Evolutionary conservation across 2,329 filamentous ascomycete genomes (phyloP), one percentile per base, ranked within the genome.

Genomic region (Fusarium sp.): DNA sequence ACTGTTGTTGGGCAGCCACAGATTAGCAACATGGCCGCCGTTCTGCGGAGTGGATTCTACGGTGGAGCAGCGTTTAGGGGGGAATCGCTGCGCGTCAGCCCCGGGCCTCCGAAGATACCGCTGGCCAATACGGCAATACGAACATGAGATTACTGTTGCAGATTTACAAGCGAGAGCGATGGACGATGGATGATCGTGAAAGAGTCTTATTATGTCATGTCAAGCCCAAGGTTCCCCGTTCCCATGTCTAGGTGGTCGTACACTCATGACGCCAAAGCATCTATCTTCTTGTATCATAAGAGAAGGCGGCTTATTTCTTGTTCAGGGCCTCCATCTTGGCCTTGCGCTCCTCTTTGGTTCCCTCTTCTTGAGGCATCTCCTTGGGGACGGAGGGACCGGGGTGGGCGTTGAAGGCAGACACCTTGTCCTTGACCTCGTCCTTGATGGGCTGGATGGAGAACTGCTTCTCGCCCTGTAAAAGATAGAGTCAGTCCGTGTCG

Each of bases 311-410:
- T 73, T 65, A 74, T 65, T 76, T 75, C 76, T 91, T 89, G 84
- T 93, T 93, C 79, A 94, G 74, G 75, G 88, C 88, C 77, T 89
- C 83, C 65, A 89, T 90, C 78, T 88, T 90, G 12, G 87, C 89
- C 75, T 86, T 83, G 57, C 91, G 87, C 75, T 94, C 91, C 78
- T 92, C 91, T 80, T 91, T 92, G 62, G 87, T 89, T 15, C 88
- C 89, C 81, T 91, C 88, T 53, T 86, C 77, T 36, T 80, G 80
- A 15, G 85, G 84, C 81, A 89, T 85, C 65, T 86, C 82, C 67
- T 88, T 79, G 16, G 87, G 82, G 28, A 89, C 73, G 30, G 82
- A 89, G 15, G 89, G 89, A 36, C 89, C 89, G 12, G 88, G 89
- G 54, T 87, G 82, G 16, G 88, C 88, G 60, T 85, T 77, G 75